These are phyloP conservation scores for Ceratocystiopsis minuta DNA, from an alignment of 2,329 filamentous ascomycete genomes.

Conservation along the genomic window DNA sequence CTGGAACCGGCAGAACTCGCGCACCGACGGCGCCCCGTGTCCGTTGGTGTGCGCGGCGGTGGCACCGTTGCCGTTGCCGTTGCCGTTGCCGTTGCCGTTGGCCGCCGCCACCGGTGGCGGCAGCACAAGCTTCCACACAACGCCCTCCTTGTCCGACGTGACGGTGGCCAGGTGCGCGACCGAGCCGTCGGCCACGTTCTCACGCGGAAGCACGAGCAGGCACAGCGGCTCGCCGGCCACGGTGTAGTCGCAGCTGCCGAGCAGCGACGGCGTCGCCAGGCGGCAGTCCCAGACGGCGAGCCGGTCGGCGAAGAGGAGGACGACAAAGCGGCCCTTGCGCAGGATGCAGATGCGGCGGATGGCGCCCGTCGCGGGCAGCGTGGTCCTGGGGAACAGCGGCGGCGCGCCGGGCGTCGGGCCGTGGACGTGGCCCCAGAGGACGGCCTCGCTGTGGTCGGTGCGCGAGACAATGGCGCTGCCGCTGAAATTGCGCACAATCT, in stretches of 20 bases:
- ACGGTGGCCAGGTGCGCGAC: conserved; percentile 64
- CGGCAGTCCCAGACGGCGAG: conserved; percentile 70
- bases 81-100: background rate
- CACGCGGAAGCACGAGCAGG: conserved; percentile 53
- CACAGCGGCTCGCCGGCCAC: conserved; percentile 58
- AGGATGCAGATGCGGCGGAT: conserved; percentile 69
- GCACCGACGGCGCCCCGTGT: conserved; percentile 24
- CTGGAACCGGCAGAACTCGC: conserved; percentile 54
- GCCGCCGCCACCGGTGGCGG: conserved; percentile 23
- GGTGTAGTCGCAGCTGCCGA: conserved; percentile 41
- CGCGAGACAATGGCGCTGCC: conserved; percentile 67
- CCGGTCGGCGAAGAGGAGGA: conserved; percentile 56
- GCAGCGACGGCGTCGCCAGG: conserved; percentile 33
- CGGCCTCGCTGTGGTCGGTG: conserved; percentile 59
- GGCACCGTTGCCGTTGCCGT: background rate
- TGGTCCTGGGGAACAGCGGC: conserved; percentile 30
- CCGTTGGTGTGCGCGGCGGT: conserved; percentile 12
- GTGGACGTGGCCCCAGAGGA: conserved; percentile 60
- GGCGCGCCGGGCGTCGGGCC: conserved; percentile 27
- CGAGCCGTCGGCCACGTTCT: conserved; percentile 35
- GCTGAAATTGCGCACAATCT: conserved; percentile 71
- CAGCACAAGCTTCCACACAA: conserved; percentile 63
- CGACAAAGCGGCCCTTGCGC: conserved; percentile 57
- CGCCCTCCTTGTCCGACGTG: conserved; percentile 56
- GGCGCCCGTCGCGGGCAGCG: conserved; percentile 47